These are phyloP conservation scores for Penicillium coprophilum DNA, from an alignment of 495 filamentous ascomycete species.

Conservation along the genomic window DNA sequence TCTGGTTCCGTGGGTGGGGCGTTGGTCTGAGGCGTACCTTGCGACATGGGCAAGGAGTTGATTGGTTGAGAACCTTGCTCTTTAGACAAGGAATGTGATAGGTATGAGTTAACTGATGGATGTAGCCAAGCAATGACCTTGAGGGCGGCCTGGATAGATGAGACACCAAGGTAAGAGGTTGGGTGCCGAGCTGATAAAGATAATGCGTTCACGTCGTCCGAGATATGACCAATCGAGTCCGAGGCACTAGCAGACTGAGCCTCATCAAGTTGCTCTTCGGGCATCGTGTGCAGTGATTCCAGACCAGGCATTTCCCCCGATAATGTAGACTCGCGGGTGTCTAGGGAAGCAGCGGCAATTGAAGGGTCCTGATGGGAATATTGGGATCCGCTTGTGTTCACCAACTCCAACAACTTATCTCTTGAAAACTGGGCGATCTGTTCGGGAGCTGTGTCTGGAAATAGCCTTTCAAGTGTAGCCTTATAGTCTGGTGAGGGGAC, in stretches of 20 bases:
- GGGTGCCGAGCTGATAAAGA: conserved; percentile 51
- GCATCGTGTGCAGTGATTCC: conserved; percentile 24
- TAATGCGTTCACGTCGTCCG: conserved; percentile 71
- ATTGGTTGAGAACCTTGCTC: not conserved
- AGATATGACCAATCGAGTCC: conserved; percentile 17
- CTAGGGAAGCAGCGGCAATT: conserved; percentile 12
- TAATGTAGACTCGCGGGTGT: conserved; percentile 12
- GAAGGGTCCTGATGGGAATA: conserved; percentile 12
- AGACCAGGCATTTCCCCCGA: conserved; percentile 17
- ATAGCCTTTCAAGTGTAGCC: conserved; percentile 16
- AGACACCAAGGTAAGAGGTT: conserved; percentile 68
- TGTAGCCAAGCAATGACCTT: conserved; percentile 39
- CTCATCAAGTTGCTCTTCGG: conserved; percentile 14
- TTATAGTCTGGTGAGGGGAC: conserved; percentile 9
- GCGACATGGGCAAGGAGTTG: not conserved
- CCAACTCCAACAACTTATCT: conserved; percentile 19
- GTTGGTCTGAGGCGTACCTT: not conserved
- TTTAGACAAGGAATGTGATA: conserved; percentile 2
- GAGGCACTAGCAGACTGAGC: conserved; percentile 4
- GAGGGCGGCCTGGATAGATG: conserved; percentile 59
- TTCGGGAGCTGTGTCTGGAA: conserved; percentile 22
- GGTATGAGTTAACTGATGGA: conserved; percentile 48
- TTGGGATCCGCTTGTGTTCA: conserved; percentile 8
- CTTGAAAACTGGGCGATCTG: conserved; percentile 19
- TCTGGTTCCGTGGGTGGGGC: conserved; percentile 13